Evolutionary conservation across 192 early-diverging fungal species (phyloP).

Genomic region (Coemansia nantahalensis): DNA sequence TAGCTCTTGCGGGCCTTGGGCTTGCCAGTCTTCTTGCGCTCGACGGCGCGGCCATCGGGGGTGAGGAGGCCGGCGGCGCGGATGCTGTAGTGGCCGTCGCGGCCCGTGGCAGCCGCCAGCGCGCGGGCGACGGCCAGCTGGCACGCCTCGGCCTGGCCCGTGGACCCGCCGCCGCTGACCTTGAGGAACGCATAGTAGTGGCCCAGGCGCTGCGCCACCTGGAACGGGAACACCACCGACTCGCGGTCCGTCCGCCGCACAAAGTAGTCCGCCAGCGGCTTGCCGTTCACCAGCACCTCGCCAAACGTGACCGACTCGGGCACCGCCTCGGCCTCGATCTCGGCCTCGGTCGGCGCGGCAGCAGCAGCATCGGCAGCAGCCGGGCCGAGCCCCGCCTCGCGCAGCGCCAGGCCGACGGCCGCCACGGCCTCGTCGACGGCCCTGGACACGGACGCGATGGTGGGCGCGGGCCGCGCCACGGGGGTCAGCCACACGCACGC

Average conservation of each 20-base stretch:
- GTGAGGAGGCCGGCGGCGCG: conserved; percentile 59
- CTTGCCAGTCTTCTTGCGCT: conserved; percentile 96
- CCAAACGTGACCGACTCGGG: conserved; percentile 36
- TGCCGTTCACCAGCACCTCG: conserved; percentile 75
- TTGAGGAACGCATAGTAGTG: conserved; percentile 83
- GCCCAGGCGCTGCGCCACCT: conserved; percentile 62
- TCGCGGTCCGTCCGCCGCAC: conserved; percentile 62
- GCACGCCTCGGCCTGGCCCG: conserved; percentile 85
- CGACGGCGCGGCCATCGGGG: conserved; percentile 75
- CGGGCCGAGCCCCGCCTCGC: background rate
- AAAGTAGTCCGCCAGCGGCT: conserved; percentile 74
- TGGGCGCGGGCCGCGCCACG: conserved; percentile 1
- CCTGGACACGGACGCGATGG: background rate
- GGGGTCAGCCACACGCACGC: conserved; percentile 74
- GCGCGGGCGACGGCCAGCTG: conserved; percentile 77
- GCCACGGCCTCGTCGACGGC: conserved; percentile 46
- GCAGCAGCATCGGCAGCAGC: background rate
- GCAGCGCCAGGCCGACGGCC: background rate
- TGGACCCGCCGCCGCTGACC: conserved; percentile 77
- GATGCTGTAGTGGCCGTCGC: conserved; percentile 57
- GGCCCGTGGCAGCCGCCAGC: conserved; percentile 59
- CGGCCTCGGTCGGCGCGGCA: background rate
- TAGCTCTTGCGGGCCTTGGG: conserved; percentile 90
- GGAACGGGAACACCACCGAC: conserved; percentile 69
- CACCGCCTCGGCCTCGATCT: background rate